These are phyloP conservation scores for Starmerella ratchasimensis DNA, from an alignment of 805 yeast species.

Conservation along the genomic window DNA sequence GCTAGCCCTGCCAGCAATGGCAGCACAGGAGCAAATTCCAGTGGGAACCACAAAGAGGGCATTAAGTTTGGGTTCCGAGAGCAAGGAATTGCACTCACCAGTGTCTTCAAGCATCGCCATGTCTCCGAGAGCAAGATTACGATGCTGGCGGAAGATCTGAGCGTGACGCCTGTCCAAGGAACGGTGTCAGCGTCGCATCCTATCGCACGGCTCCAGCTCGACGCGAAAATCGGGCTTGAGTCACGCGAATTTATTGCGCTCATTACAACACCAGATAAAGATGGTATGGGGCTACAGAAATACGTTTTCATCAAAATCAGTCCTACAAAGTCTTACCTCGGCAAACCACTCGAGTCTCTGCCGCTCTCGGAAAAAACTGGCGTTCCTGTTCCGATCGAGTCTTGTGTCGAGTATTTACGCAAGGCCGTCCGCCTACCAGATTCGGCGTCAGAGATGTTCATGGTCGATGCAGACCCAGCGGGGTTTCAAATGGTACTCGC, in stretches of 20 bases:
- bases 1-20: too few species aligned
- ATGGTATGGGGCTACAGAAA: conserved; percentile 11
- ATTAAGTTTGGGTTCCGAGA: too few species aligned
- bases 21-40: too few species aligned
- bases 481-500: conserved; percentile 22
- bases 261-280: conserved; percentile 3
- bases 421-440: conserved; percentile 3
- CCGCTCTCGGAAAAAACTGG: conserved; percentile 2
- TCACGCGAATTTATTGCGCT: conserved; percentile 15
- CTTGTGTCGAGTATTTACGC: conserved; percentile 26
- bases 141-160: not conserved
- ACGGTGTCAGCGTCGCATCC: conserved; percentile 8
- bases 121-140: too few species aligned
- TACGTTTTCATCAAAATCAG: conserved; percentile 18
- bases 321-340: conserved; percentile 25
- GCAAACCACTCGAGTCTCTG: conserved; percentile 22
- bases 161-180: conserved; percentile 9
- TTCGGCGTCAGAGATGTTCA: conserved; percentile 19
- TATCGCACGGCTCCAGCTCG: conserved; percentile 1
- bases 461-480: conserved; percentile 17
- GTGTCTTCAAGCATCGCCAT: not conserved
- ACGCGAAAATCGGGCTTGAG: conserved; percentile 6
- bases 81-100: not conserved
- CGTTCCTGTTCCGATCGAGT: conserved; percentile 27
- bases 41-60: too few species aligned